Base-by-base conservation (phyloP, 139 green algal species). In the Picochlorum sp. region DNA sequence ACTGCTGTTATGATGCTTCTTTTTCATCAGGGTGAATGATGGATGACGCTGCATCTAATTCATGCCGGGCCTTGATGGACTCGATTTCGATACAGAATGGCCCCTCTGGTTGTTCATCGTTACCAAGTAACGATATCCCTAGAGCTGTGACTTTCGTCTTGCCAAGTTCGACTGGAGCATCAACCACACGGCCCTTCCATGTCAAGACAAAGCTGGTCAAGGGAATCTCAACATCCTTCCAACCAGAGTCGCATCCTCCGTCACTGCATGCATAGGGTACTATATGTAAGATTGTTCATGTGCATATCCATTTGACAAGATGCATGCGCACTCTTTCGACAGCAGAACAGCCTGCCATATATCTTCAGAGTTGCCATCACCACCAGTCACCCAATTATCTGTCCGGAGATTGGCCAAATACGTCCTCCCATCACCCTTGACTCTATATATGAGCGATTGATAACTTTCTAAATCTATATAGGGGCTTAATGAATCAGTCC, bases 261-360 rank as follows among this genome's bases (percentile, higher is more conserved):
- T 41, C 34, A 41, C 34, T 41, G 34, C 34, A 11, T 41, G 28
- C 4, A 30, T 30, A 30, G 28, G 28, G 6, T 0, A 30, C 26
- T 30, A 30, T 30, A 30, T 30, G 6, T 30, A 30, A 30, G 4
- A 30, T 6, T 30, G 6, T 6, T 30, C 28, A 30, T 30, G 28
- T 4, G 4, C 0, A 30, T 30, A 7, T 30, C 28, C 28, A 30
- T 30, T 5, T 30, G 28, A 30, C 34, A 13, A 41, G 34, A 41
- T 41, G 34, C 5, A 5, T 5, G 14, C 34, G 34, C 34, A 41
- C 34, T 49, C 77, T 77, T 73, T 72, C 4, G 73, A 70, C 71
- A 84, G 75, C 9, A 85, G 64, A 57, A 84, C 84, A 46, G 80
- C 77, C 41, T 85, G 80, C 76, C 77, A 85, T n/a, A 80, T 68